Evolutionary conservation across 2,329 filamentous ascomycete genomes (phyloP), one percentile per base, ranked within the genome.

Genomic region (Podosphaera xanthii): DNA sequence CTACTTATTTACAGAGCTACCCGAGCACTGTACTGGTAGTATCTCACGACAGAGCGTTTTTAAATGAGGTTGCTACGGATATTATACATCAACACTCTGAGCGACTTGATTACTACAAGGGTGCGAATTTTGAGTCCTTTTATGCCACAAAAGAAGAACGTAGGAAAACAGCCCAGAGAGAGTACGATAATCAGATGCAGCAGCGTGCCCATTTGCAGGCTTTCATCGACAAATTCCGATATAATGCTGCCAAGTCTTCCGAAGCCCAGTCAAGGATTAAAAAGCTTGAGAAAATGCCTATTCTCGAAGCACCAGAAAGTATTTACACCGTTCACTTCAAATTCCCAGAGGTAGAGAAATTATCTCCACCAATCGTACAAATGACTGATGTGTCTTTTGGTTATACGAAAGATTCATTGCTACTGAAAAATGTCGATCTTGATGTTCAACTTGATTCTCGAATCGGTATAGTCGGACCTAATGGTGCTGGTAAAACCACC

Each of bases 221-320:
- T 35, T 98, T 98, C 73, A 98, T 98, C 74, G 92, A 98, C 79
- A 98, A 98, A 74, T 98, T 98, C 78, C 83, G 92, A 58, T 98
- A 98, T 78, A 98, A 98, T 70, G 92, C 92, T 35, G 92, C 91
- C 68, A 98, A 98, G 72, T 96, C 92, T 0, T 95, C 91, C 7
- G 92, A 98, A 76, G 92, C 92, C 1, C 92, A 98, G 70, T 97
- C 91, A 0, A 84, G 92, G 68, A 97, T 98, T 79, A 98, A 98
- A 79, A 98, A 98, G 71, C 77, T 98, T 62, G 94, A 98, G 72
- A 88, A 86, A 69, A 96, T 98, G 87, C 92, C 94, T 1, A 76
- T 95, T 1, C 78, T 98, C 58, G 86, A 94, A 67, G 71, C 90
- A 0, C 94, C 92, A 4, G 92, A 98, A 74, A 82, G 83, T 61